Base-by-base conservation (phyloP, 768 basidiomycete genomes). In the Rhodotorula taiwanensis region DNA sequence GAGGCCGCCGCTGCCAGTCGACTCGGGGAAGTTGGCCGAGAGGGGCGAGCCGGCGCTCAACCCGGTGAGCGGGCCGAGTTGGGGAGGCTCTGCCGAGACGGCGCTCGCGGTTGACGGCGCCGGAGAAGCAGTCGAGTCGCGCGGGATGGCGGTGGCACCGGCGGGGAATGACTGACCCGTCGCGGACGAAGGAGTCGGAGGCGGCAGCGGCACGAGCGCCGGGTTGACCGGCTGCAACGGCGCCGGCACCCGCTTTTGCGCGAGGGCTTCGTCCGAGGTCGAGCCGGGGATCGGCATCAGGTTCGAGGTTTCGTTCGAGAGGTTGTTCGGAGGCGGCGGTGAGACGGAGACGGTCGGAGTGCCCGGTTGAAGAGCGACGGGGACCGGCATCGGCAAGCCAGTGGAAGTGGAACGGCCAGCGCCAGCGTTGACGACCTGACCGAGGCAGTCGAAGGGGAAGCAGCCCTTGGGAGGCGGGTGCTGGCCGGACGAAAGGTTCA, bases 391-490 rank as follows among this genome's bases (percentile, higher is more conserved):
- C 8, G 41, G 36, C 30, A 41, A 34, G 18, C 61, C 3, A 1
- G 25, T 11, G 11, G 41, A 48, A 3, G 54, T 11, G 2, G 58
- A 27, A 10, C 31, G 44, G 21, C 15, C 42, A 11, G 42, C 7
- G 42, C 42, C 21, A 7, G 42, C 42, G 15, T 7, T 16, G 14
- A 50, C 49, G 30, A 56, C 5, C 7, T 63, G 55, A 44, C 61
- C 62, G 58, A 68, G 61, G 55, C 66, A 68, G 45, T 68, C 66
- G 52, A 63, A 63, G 45, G 66, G 66, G 66, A 68, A 68, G 44
- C 63, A 61, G 6, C 66, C 64, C 34, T 66, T 66, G 7, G 51
- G 28, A 8, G 64, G 55, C 34, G 58, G 54, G 21, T 30, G n/a
- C 36, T 39, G 36, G 14, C 59, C 59, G 2, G 36, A 31, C 23